Base-by-base conservation (phyloP, 345 rosid species). In the Heritiera fomes region DNA sequence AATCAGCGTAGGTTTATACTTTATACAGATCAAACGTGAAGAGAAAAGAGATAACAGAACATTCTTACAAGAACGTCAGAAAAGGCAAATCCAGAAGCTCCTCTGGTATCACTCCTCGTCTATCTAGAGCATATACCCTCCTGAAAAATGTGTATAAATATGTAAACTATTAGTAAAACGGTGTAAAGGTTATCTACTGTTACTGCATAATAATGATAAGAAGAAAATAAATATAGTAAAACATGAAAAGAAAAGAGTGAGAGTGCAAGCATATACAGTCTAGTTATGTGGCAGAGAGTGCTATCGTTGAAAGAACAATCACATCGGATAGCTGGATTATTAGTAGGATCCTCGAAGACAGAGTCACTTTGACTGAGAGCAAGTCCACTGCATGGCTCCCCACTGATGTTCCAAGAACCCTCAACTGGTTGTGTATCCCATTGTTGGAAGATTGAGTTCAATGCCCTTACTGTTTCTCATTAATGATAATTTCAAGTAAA, bases 281-380 rank as follows among this genome's bases (percentile, higher is more conserved):
- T 58, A n/a, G 61, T 58, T 10, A 58, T 58, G 61, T 58, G 61
- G 61, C 61, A 58, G 61, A 81, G 67, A 7, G 91, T 76, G 78
- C 71, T 43, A 20, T 60, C 75, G 40, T 9, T 55, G 46, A 15
- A 83, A 76, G 87, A 68, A 66, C 94, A 90, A 71, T 83, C 87
- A 82, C 94, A 90, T 84, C 80, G 89, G 85, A 90, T 87, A 20
- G 85, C 80, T 38, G 92, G 91, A 20, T 89, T 86, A 81, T 43
- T 79, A 13, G 13, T 1, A 0, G 1, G 8, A 60, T 81, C 80
- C 77, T 80, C 80, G 59, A 84, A 82, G 66, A 75, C 6, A 23
- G 86, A 58, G 4, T n/a, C 76, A 7, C 77, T 20, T 62, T 63
- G 63, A 18, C 69, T 78, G 8, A 75, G 56, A 61, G 94, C 92